A percentile compares a stretch with the other conserved stretches of the same genome.
Evolutionary conservation across 139 green algal species (phyloP).

Genomic region (Nannochloris sp.): DNA sequence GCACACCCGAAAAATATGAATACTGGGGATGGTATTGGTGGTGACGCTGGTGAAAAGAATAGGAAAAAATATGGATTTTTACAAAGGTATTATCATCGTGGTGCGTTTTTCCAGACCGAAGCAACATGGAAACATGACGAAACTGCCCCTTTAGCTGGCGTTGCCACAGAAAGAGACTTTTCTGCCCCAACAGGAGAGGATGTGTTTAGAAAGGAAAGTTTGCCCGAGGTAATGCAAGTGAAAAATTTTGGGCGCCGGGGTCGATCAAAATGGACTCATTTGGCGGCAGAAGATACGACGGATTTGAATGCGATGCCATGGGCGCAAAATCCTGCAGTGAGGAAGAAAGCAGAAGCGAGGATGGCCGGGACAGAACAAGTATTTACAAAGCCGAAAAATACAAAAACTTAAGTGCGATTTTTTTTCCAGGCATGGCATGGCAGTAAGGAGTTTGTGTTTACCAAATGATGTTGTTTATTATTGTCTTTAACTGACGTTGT

Average conservation of each 20-base stretch:
- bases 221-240: conserved; percentile 94
- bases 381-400: conserved; percentile 4
- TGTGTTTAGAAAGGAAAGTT: conserved; percentile 76
- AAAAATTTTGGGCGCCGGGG: conserved; percentile 88
- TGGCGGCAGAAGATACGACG: conserved; percentile 83
- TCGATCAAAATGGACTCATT: conserved; percentile 90
- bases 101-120: conserved; percentile 87
- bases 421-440: too few species aligned
- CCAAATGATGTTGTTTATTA: too few species aligned
- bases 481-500: too few species aligned
- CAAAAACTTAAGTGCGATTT: neutral
- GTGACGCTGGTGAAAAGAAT: conserved; percentile 7
- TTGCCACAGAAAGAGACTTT: conserved; percentile 68
- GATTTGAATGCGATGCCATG: neutral
- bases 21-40: neutral
- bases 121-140: conserved; percentile 32
- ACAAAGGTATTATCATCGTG: conserved; percentile 99
- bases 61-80: conserved; percentile 82
- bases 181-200: conserved; percentile 82
- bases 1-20: neutral
- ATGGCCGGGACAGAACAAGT: neutral
- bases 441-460: too few species aligned
- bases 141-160: conserved; percentile 4
- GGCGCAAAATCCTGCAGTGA: neutral
- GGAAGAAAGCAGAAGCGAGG: neutral